A percentile compares a stretch with the other conserved stretches of the same genome.
phyloP scores from a whole-genome alignment of 345 rosid species.

The Excoecaria agallocha region DNA sequence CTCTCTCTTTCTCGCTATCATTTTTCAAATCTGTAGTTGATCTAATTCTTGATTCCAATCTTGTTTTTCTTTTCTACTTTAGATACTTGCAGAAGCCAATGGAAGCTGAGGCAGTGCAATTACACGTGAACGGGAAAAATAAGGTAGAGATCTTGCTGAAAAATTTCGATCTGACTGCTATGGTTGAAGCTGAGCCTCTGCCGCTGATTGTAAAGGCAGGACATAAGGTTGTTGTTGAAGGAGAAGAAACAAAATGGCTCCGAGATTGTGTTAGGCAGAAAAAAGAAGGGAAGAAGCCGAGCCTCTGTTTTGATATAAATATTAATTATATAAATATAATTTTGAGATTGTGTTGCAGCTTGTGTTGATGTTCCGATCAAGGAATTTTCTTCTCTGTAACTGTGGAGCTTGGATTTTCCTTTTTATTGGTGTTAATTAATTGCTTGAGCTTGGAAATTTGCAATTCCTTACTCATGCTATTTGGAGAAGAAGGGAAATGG shows the following conservation, averaged over 20 bases:
- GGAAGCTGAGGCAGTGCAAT: not conserved
- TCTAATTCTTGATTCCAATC: not conserved
- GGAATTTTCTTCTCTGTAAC: too few relatives aligned
- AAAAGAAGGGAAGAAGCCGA: constrained; percentile 85
- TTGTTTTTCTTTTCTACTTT: not conserved
- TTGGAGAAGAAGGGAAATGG: too few relatives aligned
- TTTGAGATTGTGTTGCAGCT: too few relatives aligned
- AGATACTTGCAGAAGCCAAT: not conserved
- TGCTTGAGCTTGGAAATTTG: too few relatives aligned
- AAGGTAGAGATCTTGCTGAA: constrained; percentile 6
- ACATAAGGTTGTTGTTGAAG: constrained; percentile 10
- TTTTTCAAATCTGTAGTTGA: not conserved
- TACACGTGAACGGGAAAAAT: not conserved
- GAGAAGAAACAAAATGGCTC: constrained; percentile 26
- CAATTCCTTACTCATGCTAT: too few relatives aligned
- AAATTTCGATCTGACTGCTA: constrained; percentile 47
- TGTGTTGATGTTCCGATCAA: too few relatives aligned
- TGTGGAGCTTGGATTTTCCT: too few relatives aligned
- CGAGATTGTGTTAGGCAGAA: constrained; percentile 80
- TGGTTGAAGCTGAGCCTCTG: constrained; percentile 40
- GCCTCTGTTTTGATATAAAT: constrained; percentile 25
- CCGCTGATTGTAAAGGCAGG: constrained; percentile 36
- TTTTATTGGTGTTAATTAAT: too few relatives aligned
- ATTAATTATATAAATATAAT: too few relatives aligned
- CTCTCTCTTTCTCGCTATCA: not conserved